phyloP scores from a whole-genome alignment of 352 stramenopile genomes.

The Globisporangium mamillatum region DNA sequence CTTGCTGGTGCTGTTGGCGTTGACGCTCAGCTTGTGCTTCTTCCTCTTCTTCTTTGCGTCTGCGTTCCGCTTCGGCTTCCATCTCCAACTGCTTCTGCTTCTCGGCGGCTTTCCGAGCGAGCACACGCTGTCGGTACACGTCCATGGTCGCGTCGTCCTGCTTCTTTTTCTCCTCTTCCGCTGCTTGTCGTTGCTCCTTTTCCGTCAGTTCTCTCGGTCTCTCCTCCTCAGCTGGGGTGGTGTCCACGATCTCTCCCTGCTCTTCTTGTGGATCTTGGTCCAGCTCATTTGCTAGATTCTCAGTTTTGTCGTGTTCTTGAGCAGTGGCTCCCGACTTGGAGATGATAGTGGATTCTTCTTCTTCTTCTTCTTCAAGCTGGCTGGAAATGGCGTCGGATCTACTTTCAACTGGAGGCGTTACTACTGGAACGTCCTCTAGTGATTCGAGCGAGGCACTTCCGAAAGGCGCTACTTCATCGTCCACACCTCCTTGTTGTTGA shows the following conservation, averaged over 20 bases:
- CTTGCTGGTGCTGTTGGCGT: slow-evolving; percentile 14
- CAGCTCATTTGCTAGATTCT: neutral
- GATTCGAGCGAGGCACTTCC: neutral
- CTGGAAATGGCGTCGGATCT: neutral
- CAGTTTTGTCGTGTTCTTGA: neutral
- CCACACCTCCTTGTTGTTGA: neutral
- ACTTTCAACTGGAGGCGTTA: neutral
- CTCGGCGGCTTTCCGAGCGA: slow-evolving; percentile 58
- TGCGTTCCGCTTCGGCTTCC: slow-evolving; percentile 31
- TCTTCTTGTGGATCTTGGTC: neutral
- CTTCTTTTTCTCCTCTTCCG: slow-evolving; percentile 53
- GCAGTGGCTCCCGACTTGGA: neutral
- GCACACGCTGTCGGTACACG: slow-evolving; percentile 61
- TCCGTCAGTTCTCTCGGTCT: slow-evolving; percentile 32
- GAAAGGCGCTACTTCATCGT: neutral
- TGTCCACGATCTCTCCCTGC: neutral
- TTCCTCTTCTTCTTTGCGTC: slow-evolving; percentile 42
- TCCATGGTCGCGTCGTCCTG: slow-evolving; percentile 60
- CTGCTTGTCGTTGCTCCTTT: slow-evolving; percentile 27
- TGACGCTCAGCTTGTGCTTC: slow-evolving; percentile 20
- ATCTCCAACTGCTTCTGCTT: slow-evolving; percentile 51
- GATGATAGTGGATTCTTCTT: neutral
- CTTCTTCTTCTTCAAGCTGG: neutral
- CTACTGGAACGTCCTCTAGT: neutral
- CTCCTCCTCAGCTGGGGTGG: neutral